phyloP scores from a whole-genome alignment of 2,329 filamentous ascomycete genomes.

The Neurospora sp. region DNA sequence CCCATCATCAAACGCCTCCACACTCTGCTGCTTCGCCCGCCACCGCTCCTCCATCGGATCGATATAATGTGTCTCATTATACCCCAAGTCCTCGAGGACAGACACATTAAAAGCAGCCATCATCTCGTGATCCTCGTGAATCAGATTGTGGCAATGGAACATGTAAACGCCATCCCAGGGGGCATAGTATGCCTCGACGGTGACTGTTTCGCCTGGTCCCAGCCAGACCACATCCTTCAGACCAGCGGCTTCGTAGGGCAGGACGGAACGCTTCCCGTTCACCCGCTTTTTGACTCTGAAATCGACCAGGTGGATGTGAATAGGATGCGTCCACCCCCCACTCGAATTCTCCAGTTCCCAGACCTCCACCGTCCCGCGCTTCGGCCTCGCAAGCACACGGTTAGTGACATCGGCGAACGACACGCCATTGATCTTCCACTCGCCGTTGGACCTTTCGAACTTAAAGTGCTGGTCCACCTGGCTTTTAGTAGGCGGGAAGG shows the following conservation, averaged over 20 bases:
- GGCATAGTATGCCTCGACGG: conserved; percentile 34
- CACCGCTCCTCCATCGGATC: conserved; percentile 29
- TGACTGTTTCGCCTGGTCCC: conserved; percentile 34
- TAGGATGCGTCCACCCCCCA: conserved; percentile 35
- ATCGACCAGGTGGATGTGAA: conserved; percentile 45
- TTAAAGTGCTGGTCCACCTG: conserved; percentile 11
- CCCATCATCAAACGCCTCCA: conserved; percentile 16
- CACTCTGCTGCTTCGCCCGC: conserved; percentile 15
- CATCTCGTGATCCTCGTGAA: conserved; percentile 33
- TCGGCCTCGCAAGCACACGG: conserved; percentile 31
- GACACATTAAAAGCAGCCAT: conserved; percentile 36
- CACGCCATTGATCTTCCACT: conserved; percentile 35
- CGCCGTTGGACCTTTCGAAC: conserved; percentile 12
- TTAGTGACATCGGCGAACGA: conserved; percentile 30
- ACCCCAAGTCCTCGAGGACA: conserved; percentile 25
- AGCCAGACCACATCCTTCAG: conserved; percentile 36
- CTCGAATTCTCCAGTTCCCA: conserved; percentile 32
- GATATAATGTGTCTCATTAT: conserved; percentile 26
- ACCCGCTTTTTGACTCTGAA: conserved; percentile 39
- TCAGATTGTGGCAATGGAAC: conserved; percentile 35
- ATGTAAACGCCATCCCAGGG: conserved; percentile 41
- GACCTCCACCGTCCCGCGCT: conserved; percentile 30
- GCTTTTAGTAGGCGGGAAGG: conserved; percentile 8
- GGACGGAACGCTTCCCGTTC: conserved; percentile 26
- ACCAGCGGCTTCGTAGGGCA: conserved; percentile 8